Base-by-base conservation (phyloP, 148 eudicot species). In the Nyssa sinensis region DNA sequence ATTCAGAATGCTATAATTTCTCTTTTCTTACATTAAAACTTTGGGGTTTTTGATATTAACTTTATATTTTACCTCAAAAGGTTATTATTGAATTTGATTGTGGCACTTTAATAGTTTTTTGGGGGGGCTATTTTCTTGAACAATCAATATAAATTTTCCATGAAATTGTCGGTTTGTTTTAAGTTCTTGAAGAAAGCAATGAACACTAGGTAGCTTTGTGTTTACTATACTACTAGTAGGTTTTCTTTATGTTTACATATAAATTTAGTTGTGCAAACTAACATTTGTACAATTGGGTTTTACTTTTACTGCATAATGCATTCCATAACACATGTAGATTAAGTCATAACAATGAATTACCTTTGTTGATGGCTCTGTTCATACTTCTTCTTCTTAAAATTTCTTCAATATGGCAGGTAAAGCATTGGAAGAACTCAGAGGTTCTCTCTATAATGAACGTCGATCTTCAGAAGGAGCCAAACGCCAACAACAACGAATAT, bases 371-470 rank as follows among this genome's bases (percentile, higher is more conserved):
- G n/a, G n/a, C n/a, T 9, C 3, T 44, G 34, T 30, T 57, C 5
- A 23, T 17, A 13, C 14, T 17, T 23, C 27, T 44, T 30, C 27
- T 0, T 65, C 47, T 62, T 13, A 47, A 30, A 25, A 55, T 61
- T 39, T 68, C 5, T 57, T n/a, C 23, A 39, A 64, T 10, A 16
- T 72, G 32, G 44, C 78, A 93, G 98, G 89, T 39, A 88, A 82
- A 82, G 91, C 94, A 37, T 79, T 93, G 89, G 98, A 93, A 86
- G 97, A 91, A 72, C 79, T 93, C 78, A 88, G 98, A 84, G 84
- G 87, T 33, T 76, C 88, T 58, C 81, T 93, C 64, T 91, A 89
- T 74, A 88, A 85, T 79, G 98, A 91, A 25, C 77, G 91, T 33
- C 82, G 94, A 47, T 84, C 97, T 7, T 85, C 96, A 70, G 98